A percentile compares a stretch with the other conserved stretches of the same genome.
phyloP scores from a whole-genome alignment of 1,284 basidiomycete genomes.

The Singerocomus inundabilis region DNA sequence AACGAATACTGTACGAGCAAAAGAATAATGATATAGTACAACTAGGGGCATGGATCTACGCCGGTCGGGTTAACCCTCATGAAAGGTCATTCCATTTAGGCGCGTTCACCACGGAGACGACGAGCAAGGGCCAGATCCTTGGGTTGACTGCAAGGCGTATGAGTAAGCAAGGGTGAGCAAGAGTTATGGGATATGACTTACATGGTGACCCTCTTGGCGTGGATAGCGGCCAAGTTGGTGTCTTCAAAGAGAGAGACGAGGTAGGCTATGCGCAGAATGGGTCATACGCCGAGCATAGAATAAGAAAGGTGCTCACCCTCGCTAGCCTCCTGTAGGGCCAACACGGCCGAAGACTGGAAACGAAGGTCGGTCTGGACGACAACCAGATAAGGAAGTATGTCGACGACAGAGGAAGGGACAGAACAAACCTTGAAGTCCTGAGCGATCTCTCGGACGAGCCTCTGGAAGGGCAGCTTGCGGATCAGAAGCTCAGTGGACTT shows the following conservation, averaged over 20 bases:
- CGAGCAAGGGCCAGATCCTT: constrained; percentile 60
- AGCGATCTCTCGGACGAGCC: constrained; percentile 72
- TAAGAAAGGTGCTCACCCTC: constrained; percentile 39
- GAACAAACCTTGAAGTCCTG: constrained; percentile 69
- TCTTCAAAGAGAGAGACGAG: constrained; percentile 68
- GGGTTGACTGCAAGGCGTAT: constrained; percentile 28
- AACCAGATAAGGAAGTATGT: neutral
- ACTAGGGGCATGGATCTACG: neutral
- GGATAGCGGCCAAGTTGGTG: constrained; percentile 61
- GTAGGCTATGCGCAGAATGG: constrained; percentile 40
- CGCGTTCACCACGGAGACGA: constrained; percentile 30
- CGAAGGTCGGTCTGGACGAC: constrained; percentile 35
- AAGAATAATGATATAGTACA: neutral
- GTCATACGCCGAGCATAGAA: neutral
- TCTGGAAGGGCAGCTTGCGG: constrained; percentile 78
- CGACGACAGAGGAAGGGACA: neutral
- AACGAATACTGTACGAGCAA: neutral
- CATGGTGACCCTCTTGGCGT: constrained; percentile 64
- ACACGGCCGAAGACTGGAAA: constrained; percentile 70
- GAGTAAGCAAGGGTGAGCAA: constrained; percentile 2
- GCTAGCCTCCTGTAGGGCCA: constrained; percentile 68
- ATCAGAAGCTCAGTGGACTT: constrained; percentile 80
- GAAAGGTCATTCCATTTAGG: constrained; percentile 2
- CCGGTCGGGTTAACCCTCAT: neutral
- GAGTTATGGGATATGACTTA: constrained; percentile 14